Base-by-base conservation (phyloP, 805 yeast genomes). In the Cyberlindnera nakhonratchasimensis region DNA sequence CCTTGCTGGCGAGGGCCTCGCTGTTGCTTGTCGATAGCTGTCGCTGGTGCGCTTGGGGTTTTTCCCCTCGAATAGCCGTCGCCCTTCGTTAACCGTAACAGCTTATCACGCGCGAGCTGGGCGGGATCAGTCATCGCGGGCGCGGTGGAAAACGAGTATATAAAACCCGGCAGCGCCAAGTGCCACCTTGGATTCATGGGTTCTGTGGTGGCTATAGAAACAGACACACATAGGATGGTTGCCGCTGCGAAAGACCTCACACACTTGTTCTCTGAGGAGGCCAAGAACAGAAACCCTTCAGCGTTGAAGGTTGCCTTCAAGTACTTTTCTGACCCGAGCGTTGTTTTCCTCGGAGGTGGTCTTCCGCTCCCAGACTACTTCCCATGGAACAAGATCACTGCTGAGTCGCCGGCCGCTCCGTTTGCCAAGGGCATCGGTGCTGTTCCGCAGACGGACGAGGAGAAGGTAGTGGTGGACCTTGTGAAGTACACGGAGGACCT, bases 331-430 rank as follows among this genome's bases (percentile, higher is more conserved):
- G 74, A 77, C 50, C 96, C 96, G 25, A 78, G 82, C 40, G 72
- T 93, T 59, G 80, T 88, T 43, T 90, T 89, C 61, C 75, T 91
- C 42, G 98, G 97, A 42, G 99, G 98, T 55, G 99, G 99, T 7
- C 75, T 91, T 54, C 99, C 99, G 12, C 69, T 87, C 62, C 70
- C 96, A 20, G 91, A 85, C 50, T 85, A 86, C 66, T 91, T 91
- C 75, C 98, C 99, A 33, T 87, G 91, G 75, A 87, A 89, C 56
- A 77, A 79, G 51, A 62, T 91, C 44, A 62, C 73, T 18, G 82
- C 84, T 12, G 78, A 77, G 42, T 71, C 88, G 6, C 95, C 96
- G 43, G 72, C 79, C 11, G 84, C 93, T 18, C 95, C 96, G 2
- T 91, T 89, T 62, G 57, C 70, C 12, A 71, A 79, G 22, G 96